Evolutionary conservation across 1,139 yeast genomes (phyloP).

Genomic region (Sugiyamaella grinbergsii): DNA sequence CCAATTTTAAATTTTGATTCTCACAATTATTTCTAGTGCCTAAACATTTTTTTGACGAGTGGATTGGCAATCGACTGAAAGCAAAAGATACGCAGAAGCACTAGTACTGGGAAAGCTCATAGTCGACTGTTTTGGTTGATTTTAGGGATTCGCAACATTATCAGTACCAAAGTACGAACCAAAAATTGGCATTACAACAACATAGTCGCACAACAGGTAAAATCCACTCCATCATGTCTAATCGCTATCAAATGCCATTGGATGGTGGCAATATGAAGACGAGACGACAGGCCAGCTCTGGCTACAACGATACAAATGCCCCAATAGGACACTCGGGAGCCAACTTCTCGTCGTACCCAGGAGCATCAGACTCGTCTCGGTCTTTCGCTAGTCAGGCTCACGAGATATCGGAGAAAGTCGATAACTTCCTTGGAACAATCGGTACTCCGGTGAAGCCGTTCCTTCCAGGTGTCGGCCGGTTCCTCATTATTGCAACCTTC

Average conservation of each 20-base stretch:
- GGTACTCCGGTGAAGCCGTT: constrained; percentile 47
- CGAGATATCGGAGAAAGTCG: constrained; percentile 37
- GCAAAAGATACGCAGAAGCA: too few species aligned
- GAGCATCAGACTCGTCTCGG: constrained; percentile 6
- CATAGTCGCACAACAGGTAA: neutral
- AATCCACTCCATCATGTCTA: constrained; percentile 3
- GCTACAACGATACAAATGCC: constrained; percentile 2
- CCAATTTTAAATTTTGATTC: too few species aligned
- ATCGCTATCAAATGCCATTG: constrained; percentile 17
- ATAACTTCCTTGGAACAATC: constrained; percentile 40
- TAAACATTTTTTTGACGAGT: too few species aligned
- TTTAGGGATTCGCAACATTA: too few species aligned
- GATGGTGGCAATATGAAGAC: constrained; percentile 17
- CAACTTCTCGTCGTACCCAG: constrained; percentile 17
- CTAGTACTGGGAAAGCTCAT: too few species aligned
- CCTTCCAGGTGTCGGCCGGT: constrained; percentile 80
- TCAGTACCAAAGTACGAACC: too few species aligned
- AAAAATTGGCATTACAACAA: neutral
- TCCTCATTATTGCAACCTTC: constrained; percentile 91
- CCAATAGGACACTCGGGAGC: neutral
- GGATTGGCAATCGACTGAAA: too few species aligned
- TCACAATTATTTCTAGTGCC: too few species aligned
- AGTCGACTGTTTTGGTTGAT: too few species aligned
- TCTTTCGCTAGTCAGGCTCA: constrained; percentile 14
- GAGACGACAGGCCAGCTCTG: constrained; percentile 10